Base-by-base conservation (phyloP, 2,329 filamentous ascomycete species). In the Dothistroma pini region DNA sequence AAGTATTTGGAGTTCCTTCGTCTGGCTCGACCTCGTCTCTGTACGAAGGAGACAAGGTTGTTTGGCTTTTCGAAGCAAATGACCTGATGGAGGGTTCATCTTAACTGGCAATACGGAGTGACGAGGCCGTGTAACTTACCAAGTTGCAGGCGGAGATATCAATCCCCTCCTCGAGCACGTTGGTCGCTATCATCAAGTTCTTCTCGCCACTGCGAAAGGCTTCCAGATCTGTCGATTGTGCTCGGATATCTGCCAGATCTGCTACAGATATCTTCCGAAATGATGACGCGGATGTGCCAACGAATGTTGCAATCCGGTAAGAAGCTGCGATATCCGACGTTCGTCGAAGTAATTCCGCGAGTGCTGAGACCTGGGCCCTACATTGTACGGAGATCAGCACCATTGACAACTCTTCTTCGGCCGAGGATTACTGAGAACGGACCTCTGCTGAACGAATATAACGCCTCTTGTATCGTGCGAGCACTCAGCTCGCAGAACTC, bases 41-140 rank as follows among this genome's bases (percentile, higher is more conserved):
- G 87, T 2, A 89, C 78, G 67, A 86, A 89, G 0, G 85, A 86
- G 59, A 86, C 85, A 35, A 89, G 71, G 62, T 85, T 87, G 31
- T 79, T 78, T 0, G 86, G 86, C 29, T 78, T 77, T 64, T 88
- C 83, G 68, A 86, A 89, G 64, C 85, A 87, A 12, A 89, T 78
- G 0, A 89, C 62, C 62, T 63, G 53, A 35, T 6, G 12, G 25
- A 16, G 16, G 1, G 35, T 35, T 52, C 35, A 61, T 51, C 22
- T 35, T 38, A 16, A 35, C 14, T 32, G 19, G 7, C 12, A 6
- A n/a, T 50, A 11, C 9, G 38, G 56, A 48, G 16, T 22, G n/a
- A 31, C 12, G 34, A 35, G 34, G 9, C 34, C 9, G 34, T 9
- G 14, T 16, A 19, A 16, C 61, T 34, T 41, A 65, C 86, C 22